A percentile compares a stretch with the other conserved stretches of the same genome.
phyloP scores from a whole-genome alignment of 1,284 basidiomycete genomes.

The Mycena citricolor region DNA sequence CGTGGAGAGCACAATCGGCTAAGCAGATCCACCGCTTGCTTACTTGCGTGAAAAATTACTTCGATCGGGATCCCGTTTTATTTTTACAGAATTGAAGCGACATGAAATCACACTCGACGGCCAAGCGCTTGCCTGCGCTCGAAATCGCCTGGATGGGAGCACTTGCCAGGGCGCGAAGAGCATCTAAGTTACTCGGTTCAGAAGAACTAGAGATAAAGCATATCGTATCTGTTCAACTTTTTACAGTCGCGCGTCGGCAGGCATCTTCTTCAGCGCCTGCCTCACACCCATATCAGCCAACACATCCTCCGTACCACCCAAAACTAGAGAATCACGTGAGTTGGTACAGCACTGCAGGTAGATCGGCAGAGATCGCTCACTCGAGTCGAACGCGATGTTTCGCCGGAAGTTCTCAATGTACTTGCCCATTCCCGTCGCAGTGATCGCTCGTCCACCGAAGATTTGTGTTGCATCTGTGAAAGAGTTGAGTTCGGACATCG shows the following conservation, averaged over 20 bases:
- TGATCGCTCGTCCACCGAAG: constrained; percentile 64
- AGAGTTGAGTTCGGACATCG: constrained; percentile 5
- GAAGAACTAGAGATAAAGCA: too few species aligned
- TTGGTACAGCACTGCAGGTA: constrained; percentile 39
- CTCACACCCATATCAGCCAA: constrained; percentile 64
- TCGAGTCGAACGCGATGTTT: constrained; percentile 52
- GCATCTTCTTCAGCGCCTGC: constrained; percentile 70
- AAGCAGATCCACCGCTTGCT: too few species aligned
- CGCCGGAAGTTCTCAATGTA: constrained; percentile 60
- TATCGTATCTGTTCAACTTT: too few species aligned
- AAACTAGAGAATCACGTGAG: constrained; percentile 34
- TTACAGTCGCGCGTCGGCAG: constrained; percentile 49
- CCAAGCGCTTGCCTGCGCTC: too few species aligned
- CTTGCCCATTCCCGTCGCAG: constrained; percentile 65
- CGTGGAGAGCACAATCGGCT: too few species aligned
- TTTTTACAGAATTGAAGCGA: too few species aligned
- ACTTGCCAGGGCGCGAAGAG: too few species aligned
- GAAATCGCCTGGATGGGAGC: too few species aligned
- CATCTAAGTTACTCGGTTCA: too few species aligned
- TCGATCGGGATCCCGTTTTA: too few species aligned
- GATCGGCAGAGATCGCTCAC: constrained; percentile 45
- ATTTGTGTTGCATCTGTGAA: constrained; percentile 55
- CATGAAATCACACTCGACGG: too few species aligned
- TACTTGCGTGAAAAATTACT: too few species aligned
- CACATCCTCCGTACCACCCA: constrained; percentile 67